Base-by-base conservation (phyloP, 352 stramenopile species). In the Phytophthora cactorum region DNA sequence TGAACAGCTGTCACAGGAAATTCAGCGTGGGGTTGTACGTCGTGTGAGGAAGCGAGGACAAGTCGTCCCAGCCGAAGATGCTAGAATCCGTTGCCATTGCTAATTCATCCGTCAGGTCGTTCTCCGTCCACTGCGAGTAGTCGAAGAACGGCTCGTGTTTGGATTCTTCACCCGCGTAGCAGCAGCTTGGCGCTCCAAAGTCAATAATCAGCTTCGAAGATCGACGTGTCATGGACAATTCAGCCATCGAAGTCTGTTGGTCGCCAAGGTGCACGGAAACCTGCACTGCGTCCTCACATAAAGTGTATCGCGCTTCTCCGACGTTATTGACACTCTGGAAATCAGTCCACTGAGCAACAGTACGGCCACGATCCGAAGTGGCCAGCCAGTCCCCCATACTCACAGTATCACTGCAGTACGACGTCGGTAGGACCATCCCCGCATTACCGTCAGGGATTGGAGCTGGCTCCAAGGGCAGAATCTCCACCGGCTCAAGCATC, bases 161-260 rank as follows among this genome's bases (percentile, higher is more conserved):
- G 34, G 41, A 29, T 6, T 78, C 72, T 54, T 85, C 70, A 0
- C 50, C 56, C 31, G 46, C 17, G 44, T 79, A 45, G 78, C 80
- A 86, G 52, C 70, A 65, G 50, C 77, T 89, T 17, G 80, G 78
- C 3, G 79, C 61, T 27, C 80, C 82, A 57, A 88, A 89, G 61
- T 91, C 79, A 32, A 89, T 74, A 1, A 82, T 47, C 27, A 88
- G 36, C 5, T 57, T 47, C 2, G 71, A 74, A 1, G 71, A 67
- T 49, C 43, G 64, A 25, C 62, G 62, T 9, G 47, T 63, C 56
- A 71, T 76, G 4, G 66, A 68, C 7, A 75, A 12, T 9, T 57
- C 55, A 22, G 52, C 47, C 9, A 38, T 45, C 4, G 57, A 51
- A 31, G 74, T 49, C 25, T 79, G 59, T 15, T 72, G 56, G 27